A percentile compares a stretch with the other conserved stretches of the same genome.
Evolutionary conservation across 2,329 filamentous ascomycete genomes (phyloP).

Genomic region (Ascochyta viciae-villosae): DNA sequence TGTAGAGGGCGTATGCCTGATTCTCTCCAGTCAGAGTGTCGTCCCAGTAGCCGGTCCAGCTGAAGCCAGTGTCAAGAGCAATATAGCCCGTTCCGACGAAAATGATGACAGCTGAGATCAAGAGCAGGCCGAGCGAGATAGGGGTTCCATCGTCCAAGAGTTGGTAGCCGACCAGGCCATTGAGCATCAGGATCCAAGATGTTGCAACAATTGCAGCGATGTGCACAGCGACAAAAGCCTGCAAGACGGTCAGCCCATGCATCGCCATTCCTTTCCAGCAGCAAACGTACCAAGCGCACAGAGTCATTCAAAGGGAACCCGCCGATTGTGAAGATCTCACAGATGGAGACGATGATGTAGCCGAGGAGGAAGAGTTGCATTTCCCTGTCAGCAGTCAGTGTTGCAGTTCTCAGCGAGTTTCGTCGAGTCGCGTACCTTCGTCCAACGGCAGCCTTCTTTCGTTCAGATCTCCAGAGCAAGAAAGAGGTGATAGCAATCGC

Average conservation of each 20-base stretch:
- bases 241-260: constrained; percentile 17
- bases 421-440: constrained; percentile 64
- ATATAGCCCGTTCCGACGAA: constrained; percentile 96
- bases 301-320: constrained; percentile 77
- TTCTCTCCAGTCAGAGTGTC: constrained; percentile 57
- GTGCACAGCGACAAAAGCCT: constrained; percentile 90
- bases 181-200: constrained; percentile 89
- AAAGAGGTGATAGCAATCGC: constrained; percentile 73
- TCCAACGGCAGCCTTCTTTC: constrained; percentile 92
- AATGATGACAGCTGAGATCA: constrained; percentile 72
- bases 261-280: background rate
- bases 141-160: constrained; percentile 91
- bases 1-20: constrained; percentile 85
- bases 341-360: constrained; percentile 87
- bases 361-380: constrained; percentile 93
- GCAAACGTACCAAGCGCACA: constrained; percentile 71
- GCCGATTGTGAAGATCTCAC: constrained; percentile 95
- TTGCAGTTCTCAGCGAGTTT: background rate
- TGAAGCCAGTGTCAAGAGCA: constrained; percentile 88
- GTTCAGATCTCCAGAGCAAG: constrained; percentile 80
- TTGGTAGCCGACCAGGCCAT: constrained; percentile 91
- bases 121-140: constrained; percentile 78
- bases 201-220: constrained; percentile 88
- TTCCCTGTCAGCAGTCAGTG: constrained; percentile 68
- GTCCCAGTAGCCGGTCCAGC: constrained; percentile 82